phyloP scores from a whole-genome alignment of 179 eudicot species.

The Drosera spatulata region DNA sequence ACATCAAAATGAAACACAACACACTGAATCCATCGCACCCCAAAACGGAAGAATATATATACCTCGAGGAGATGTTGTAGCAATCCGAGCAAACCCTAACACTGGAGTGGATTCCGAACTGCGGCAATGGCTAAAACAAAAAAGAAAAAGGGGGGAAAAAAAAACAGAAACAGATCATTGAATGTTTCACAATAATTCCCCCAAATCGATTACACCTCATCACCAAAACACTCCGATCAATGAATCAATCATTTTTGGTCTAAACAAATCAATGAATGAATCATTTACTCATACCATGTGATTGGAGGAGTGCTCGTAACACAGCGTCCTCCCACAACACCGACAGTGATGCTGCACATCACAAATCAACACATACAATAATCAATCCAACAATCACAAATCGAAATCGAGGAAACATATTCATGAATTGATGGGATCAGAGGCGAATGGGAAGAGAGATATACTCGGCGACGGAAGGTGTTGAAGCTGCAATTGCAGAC shows the following conservation, averaged over 20 bases:
- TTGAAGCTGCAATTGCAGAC: constrained; percentile 90
- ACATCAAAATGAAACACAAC: not conserved
- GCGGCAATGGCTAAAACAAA: constrained; percentile 69
- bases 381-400: not conserved
- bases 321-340: constrained; percentile 84
- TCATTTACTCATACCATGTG: constrained; percentile 50
- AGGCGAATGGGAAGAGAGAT: constrained; percentile 2
- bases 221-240: no score
- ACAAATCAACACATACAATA: not conserved
- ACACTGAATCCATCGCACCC: not conserved
- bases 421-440: not conserved
- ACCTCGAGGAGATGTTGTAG: constrained; percentile 64
- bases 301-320: constrained; percentile 76
- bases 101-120: constrained; percentile 59
- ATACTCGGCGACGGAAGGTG: constrained; percentile 79
- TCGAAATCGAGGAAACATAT: not conserved
- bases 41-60: constrained; percentile 8
- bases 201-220: no score
- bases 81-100: constrained; percentile 97
- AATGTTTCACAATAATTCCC: not conserved
- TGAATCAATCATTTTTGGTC: not conserved
- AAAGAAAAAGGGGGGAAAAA: not conserved
- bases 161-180: not conserved
- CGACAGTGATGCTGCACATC: constrained; percentile 82
- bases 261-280: not conserved